Evolutionary conservation across 345 rosid genomes (phyloP).

Genomic region (Dimocarpus longan): DNA sequence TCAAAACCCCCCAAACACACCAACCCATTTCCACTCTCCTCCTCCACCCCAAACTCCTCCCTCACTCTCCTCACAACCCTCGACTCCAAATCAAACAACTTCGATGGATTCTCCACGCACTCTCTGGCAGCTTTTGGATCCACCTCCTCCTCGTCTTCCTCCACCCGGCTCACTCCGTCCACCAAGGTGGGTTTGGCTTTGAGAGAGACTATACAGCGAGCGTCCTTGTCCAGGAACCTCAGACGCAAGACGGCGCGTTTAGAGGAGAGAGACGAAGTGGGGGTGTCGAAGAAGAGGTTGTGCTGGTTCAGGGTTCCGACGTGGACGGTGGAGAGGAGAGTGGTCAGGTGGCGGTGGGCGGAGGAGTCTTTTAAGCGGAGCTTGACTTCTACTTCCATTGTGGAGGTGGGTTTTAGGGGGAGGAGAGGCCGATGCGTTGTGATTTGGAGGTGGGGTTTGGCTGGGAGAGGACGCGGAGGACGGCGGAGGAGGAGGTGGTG

Average conservation of each 20-base stretch:
- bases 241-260: slow-evolving; percentile 62
- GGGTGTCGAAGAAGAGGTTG: slow-evolving; percentile 75
- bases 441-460: slow-evolving; percentile 58
- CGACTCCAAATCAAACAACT: slow-evolving; percentile 44
- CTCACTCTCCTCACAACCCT: slow-evolving; percentile 65
- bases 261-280: slow-evolving; percentile 52
- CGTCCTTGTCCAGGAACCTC: slow-evolving; percentile 51
- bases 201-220: slow-evolving; percentile 63
- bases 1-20: slow-evolving; percentile 86
- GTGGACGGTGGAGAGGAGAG: slow-evolving; percentile 58
- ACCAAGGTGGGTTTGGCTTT: slow-evolving; percentile 61
- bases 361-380: slow-evolving; percentile 55
- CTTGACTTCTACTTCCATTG: slow-evolving; percentile 88
- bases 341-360: slow-evolving; percentile 46
- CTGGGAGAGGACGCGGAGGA: slow-evolving; percentile 58
- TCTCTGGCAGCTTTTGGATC: slow-evolving; percentile 40
- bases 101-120: slow-evolving; percentile 52
- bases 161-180: slow-evolving; percentile 83
- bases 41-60: slow-evolving; percentile 65
- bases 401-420: slow-evolving; percentile 14
- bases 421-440: slow-evolving; percentile 68
- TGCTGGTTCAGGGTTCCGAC: slow-evolving; percentile 64
- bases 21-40: slow-evolving; percentile 41
- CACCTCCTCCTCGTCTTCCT: slow-evolving; percentile 84
- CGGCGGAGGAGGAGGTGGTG: slow-evolving; percentile 48